Conservation (phyloP, 305 asterid genomes). For the Fraxinus paxiana region DNA sequence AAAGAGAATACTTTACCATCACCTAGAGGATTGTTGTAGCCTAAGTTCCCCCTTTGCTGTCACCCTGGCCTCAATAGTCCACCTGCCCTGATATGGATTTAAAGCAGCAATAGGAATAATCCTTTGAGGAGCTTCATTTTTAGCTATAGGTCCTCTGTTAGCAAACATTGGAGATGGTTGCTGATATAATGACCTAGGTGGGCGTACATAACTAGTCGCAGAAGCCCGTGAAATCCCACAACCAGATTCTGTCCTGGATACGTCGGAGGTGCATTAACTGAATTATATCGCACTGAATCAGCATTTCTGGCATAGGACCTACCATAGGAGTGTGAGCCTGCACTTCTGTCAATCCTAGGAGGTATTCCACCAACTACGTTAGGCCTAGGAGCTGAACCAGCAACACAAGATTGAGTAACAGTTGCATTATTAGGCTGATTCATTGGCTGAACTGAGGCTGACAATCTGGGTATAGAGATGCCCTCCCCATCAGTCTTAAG, state of each 20-base stretch:
- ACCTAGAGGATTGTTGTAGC: constrained; percentile 66
- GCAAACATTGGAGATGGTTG: constrained; percentile 37
- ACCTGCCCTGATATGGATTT: constrained; percentile 81
- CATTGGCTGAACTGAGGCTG: constrained; percentile 30
- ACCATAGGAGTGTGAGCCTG: constrained; percentile 18
- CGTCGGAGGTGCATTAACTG: constrained; percentile 24
- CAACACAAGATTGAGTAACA: constrained; percentile 21
- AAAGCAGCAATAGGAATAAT: constrained; percentile 77
- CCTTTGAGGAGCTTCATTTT: constrained; percentile 74
- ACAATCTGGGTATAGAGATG: constrained; percentile 35
- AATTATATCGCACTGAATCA: constrained; percentile 25
- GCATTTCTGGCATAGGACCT: constrained; percentile 16
- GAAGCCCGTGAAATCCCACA: constrained; percentile 29
- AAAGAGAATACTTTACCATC: constrained; percentile 91
- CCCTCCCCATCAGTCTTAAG: constrained; percentile 35
- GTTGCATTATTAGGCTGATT: constrained; percentile 22
- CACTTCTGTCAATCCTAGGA: constrained; percentile 22
- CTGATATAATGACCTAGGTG: constrained; percentile 39
- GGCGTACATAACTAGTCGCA: constrained; percentile 29
- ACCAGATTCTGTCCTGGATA: constrained; percentile 31
- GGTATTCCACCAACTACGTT: constrained; percentile 24
- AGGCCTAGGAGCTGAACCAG: constrained; percentile 25
- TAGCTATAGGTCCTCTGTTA: constrained; percentile 83
- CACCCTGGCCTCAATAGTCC: constrained; percentile 94
- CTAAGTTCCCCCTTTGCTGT: constrained; percentile 76